Evolutionary conservation across 2,329 filamentous ascomycete genomes (phyloP).

Genomic region (Sclerotinia nivalis): DNA sequence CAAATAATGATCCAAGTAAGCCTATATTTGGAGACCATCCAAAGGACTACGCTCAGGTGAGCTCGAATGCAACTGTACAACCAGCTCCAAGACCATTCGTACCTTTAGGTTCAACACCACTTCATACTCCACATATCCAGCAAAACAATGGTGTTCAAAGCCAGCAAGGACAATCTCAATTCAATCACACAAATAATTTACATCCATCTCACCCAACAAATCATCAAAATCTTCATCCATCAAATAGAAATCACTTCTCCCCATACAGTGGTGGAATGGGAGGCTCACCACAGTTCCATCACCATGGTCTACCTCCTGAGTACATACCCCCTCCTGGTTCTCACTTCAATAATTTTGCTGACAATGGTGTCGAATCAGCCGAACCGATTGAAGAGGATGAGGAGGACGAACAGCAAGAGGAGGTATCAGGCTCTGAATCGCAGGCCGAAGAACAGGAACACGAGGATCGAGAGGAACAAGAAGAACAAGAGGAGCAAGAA

Average conservation of each 20-base stretch:
- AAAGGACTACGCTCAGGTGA: neutral
- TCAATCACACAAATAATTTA: neutral
- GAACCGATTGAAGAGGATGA: neutral
- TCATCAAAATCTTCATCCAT: too few species aligned
- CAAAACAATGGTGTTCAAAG: too few species aligned
- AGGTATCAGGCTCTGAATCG: neutral
- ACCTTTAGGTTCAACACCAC: neutral
- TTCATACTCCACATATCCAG: neutral
- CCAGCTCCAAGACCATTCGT: neutral
- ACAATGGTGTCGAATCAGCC: neutral
- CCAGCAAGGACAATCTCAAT: neutral
- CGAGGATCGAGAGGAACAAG: too few species aligned
- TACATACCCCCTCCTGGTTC: neutral
- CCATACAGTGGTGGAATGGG: neutral
- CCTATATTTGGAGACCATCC: neutral
- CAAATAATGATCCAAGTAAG: neutral
- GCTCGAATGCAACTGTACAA: neutral
- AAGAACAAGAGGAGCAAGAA: neutral
- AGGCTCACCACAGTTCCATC: neutral
- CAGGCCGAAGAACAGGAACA: neutral
- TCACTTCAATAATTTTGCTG: neutral
- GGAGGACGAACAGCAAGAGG: conserved; percentile 7
- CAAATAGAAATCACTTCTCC: neutral
- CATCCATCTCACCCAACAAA: too few species aligned
- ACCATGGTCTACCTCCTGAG: neutral